phyloP scores from a whole-genome alignment of 2,329 filamentous ascomycete genomes.

The Microcyclospora tardicrescens region DNA sequence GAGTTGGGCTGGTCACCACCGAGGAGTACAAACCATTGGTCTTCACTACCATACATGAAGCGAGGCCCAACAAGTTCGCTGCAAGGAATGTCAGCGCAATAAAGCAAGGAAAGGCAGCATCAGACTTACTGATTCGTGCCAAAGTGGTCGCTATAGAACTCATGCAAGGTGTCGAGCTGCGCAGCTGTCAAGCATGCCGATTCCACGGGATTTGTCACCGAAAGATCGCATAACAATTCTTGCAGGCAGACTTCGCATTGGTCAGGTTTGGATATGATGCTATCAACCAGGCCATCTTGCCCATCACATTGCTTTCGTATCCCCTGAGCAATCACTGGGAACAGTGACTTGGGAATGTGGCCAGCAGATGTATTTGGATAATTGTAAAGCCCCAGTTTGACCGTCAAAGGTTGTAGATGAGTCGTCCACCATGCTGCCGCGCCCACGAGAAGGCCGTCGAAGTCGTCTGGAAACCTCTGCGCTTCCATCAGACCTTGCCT shows the following conservation, averaged over 20 bases:
- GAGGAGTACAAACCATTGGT: conserved; percentile 25
- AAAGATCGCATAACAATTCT: conserved; percentile 26
- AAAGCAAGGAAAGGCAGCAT: neutral
- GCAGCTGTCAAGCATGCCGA: conserved; percentile 30
- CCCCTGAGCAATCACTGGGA: conserved; percentile 32
- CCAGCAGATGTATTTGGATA: conserved; percentile 32
- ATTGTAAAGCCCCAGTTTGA: conserved; percentile 36
- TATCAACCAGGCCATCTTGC: conserved; percentile 37
- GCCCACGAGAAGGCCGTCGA: conserved; percentile 44
- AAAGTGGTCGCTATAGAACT: conserved; percentile 31
- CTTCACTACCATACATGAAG: conserved; percentile 27
- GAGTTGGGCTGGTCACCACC: conserved; percentile 24
- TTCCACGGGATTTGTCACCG: conserved; percentile 11
- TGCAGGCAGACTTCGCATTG: conserved; percentile 35
- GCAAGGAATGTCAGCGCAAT: conserved; percentile 3
- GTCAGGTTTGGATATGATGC: conserved; percentile 36
- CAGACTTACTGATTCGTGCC: conserved; percentile 23
- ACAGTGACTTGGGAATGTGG: conserved; percentile 32
- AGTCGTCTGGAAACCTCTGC: conserved; percentile 42
- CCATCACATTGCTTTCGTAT: conserved; percentile 39
- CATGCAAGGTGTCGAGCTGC: conserved; percentile 32
- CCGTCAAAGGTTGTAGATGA: conserved; percentile 34
- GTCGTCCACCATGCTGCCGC: conserved; percentile 40
- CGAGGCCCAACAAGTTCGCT: conserved; percentile 30
- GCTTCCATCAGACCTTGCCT: conserved; percentile 44